Base-by-base conservation (phyloP, 2,329 filamentous ascomycete species). In the Pleoardoris graminearum region DNA sequence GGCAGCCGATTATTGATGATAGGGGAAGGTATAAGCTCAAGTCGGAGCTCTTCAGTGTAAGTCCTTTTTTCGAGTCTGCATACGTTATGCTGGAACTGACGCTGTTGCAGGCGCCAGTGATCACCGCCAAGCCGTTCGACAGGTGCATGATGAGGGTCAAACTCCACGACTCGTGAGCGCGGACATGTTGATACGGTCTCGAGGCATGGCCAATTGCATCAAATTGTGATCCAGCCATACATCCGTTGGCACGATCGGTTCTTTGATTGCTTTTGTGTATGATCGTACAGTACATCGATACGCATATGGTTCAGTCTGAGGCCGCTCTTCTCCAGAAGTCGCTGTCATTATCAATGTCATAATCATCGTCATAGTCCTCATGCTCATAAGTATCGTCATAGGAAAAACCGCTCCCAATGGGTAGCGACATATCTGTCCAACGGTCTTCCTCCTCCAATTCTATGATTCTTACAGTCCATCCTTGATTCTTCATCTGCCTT, bases 31-130 rank as follows among this genome's bases (percentile, higher is more conserved):
- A 62, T 48, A 66, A 57, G 57, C 63, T 62, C 10, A 67, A 65
- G 48, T 66, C 64, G 7, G 62, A 66, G 46, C 43, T 74, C 51
- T 63, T 70, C 44, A 72, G 65, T 49, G 69, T 73, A 54, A 69
- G 68, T 10, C 25, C n/a, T n/a, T 68, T 4, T 2, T 7, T 3
- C 8, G 29, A 7, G 16, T 11, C 23, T 14, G 11, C 21, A 32
- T 19, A 14, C 11, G 6, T 29, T 23, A 21, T 5, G 14, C 22
- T 19, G 7, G 32, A 45, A 37, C 56, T 60, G 27, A 68, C 46
- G 36, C 5, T 14, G n/a, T 7, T 27, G 7, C 35, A 73, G 69
- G 61, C 62, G 1, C 65, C 66, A 54, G 58, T 63, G 4, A 59
- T 73, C 7, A 71, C 70, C 3, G 50, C 64, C 12, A 70, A 68